Evolutionary conservation across 257 asterid species (phyloP).

Genomic region (Solanum peruvianum): DNA sequence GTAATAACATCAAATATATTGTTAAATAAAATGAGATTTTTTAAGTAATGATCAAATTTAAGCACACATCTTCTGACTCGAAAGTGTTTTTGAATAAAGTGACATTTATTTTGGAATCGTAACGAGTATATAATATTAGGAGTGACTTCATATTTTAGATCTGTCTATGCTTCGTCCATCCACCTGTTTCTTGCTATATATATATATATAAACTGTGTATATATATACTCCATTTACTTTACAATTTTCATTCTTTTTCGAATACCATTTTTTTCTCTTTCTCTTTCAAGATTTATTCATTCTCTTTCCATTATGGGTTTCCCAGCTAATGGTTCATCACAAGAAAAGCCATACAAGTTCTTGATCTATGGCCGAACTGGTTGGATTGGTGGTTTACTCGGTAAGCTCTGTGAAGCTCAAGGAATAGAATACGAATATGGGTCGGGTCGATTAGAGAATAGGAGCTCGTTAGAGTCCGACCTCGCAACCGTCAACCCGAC

Average conservation of each 20-base stretch:
- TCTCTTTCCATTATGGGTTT: constrained; percentile 33
- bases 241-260: background rate
- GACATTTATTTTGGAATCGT: too few species aligned
- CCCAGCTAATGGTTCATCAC: constrained; percentile 46
- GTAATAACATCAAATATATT: too few species aligned
- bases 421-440: constrained; percentile 49
- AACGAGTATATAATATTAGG: background rate
- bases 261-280: background rate
- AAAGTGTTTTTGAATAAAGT: too few species aligned
- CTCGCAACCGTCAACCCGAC: constrained; percentile 38
- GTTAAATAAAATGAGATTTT: background rate
- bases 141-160: background rate
- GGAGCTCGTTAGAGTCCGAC: constrained; percentile 46
- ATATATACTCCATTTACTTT: background rate
- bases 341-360: constrained; percentile 41
- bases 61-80: too few species aligned
- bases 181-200: background rate
- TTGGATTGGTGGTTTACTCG: constrained; percentile 80
- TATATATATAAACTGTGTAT: background rate
- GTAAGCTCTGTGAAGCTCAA: constrained; percentile 71
- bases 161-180: background rate
- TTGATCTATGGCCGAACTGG: constrained; percentile 79
- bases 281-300: background rate
- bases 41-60: too few species aligned
- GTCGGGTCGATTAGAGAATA: constrained; percentile 63